Evolutionary conservation across 805 yeast genomes (phyloP).

Genomic region (Candida railenensis): DNA sequence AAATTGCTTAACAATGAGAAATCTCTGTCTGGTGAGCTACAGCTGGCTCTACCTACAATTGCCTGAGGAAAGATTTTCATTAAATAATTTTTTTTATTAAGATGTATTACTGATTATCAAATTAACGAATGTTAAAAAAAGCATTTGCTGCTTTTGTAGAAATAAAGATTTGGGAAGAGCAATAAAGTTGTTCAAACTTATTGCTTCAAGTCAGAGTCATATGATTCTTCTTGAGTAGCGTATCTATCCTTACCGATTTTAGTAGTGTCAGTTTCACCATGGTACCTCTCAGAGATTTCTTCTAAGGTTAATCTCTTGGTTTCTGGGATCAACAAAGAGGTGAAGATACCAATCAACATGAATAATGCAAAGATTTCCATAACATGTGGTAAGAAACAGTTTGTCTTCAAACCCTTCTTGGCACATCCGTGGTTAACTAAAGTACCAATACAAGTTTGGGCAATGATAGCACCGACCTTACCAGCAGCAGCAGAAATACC

Average conservation of each 20-base stretch:
- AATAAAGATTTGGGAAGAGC: neutral
- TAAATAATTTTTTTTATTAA: too few relatives aligned
- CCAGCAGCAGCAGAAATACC: constrained; percentile 93
- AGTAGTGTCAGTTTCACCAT: constrained; percentile 66
- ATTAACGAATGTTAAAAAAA: neutral
- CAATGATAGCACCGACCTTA: constrained; percentile 90
- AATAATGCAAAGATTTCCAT: constrained; percentile 92
- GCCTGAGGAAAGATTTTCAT: too few relatives aligned
- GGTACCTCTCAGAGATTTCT: constrained; percentile 75
- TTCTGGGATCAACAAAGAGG: constrained; percentile 76
- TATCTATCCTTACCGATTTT: constrained; percentile 40
- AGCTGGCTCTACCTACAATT: too few relatives aligned
- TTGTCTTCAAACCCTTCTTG: constrained; percentile 36
- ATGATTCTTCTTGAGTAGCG: constrained; percentile 25
- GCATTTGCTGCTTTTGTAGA: neutral
- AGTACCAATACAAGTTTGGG: constrained; percentile 85
- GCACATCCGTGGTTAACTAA: constrained; percentile 78
- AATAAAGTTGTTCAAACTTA: constrained; percentile 7
- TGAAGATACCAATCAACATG: constrained; percentile 76
- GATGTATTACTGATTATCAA: neutral
- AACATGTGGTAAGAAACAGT: constrained; percentile 88
- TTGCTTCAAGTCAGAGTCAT: constrained; percentile 34
- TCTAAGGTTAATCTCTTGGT: constrained; percentile 90
- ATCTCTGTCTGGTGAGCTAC: too few relatives aligned
- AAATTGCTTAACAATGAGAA: too few relatives aligned